These are phyloP conservation scores for Neofusicoccum cordaticola DNA, from an alignment of 2,329 filamentous ascomycete genomes.

Conservation along the genomic window DNA sequence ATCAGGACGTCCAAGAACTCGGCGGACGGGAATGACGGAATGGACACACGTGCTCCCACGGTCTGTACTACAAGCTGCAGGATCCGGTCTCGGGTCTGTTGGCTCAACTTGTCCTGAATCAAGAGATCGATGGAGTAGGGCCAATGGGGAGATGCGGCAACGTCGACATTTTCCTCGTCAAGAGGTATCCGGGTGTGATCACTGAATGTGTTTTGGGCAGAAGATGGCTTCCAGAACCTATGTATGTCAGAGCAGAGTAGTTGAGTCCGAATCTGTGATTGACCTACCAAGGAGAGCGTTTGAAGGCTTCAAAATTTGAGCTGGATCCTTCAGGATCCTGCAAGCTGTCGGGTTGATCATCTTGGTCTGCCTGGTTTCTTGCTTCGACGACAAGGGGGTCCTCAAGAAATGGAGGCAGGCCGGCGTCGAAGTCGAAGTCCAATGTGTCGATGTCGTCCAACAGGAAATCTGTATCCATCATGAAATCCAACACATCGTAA, in stretches of 20 bases:
- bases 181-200: constrained; percentile 28
- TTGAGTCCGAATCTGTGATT: background rate
- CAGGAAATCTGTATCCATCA: constrained; percentile 20
- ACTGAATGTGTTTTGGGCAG: constrained; percentile 30
- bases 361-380: background rate
- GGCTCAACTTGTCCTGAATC: constrained; percentile 25
- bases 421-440: constrained; percentile 18
- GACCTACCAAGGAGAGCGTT: background rate
- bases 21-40: constrained; percentile 31
- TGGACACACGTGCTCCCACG: constrained; percentile 26
- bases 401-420: background rate
- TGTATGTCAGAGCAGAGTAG: constrained; percentile 17
- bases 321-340: background rate
- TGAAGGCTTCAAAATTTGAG: background rate
- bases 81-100: constrained; percentile 28
- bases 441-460: constrained; percentile 20
- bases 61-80: constrained; percentile 31
- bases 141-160: constrained; percentile 30
- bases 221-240: constrained; percentile 29
- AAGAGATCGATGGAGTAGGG: constrained; percentile 25
- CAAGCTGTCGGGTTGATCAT: background rate
- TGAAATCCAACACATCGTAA: constrained; percentile 16
- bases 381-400: background rate
- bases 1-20: constrained; percentile 30
- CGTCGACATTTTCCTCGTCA: constrained; percentile 27